Evolutionary conservation across 305 asterid genomes (phyloP).

Genomic region (Fraxinus nigra): DNA sequence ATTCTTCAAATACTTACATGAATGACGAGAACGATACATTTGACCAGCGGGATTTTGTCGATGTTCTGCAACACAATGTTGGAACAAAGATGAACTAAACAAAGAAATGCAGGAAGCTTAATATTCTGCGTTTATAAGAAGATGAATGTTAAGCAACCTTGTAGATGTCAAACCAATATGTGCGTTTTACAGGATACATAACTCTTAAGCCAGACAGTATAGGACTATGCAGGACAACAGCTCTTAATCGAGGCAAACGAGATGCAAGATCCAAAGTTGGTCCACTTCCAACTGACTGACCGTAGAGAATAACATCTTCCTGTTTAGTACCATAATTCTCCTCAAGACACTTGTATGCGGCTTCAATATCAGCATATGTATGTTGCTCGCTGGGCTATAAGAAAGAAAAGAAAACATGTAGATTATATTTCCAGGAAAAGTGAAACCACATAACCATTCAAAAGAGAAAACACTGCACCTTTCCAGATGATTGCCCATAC

Average conservation of each 20-base stretch:
- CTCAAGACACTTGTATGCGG: constrained; percentile 89
- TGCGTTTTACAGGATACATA: constrained; percentile 77
- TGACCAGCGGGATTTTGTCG: constrained; percentile 80
- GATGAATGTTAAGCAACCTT: constrained; percentile 41
- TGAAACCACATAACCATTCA: constrained; percentile 5
- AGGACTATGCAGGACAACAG: constrained; percentile 86
- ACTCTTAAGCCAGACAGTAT: constrained; percentile 88
- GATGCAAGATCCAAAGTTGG: constrained; percentile 85
- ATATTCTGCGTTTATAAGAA: not conserved
- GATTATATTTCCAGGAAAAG: constrained; percentile 2
- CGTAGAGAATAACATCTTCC: constrained; percentile 78
- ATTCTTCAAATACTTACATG: constrained; percentile 57
- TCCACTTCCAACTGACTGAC: constrained; percentile 96
- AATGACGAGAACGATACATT: constrained; percentile 75
- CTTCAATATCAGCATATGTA: constrained; percentile 92
- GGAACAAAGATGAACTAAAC: constrained; percentile 10
- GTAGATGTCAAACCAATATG: constrained; percentile 93
- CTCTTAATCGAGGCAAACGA: constrained; percentile 73
- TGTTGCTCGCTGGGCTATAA: constrained; percentile 86
- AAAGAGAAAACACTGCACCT: constrained; percentile 44
- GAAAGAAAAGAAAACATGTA: constrained; percentile 12
- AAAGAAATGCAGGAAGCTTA: not conserved
- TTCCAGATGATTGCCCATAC: constrained; percentile 91
- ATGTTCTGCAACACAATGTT: constrained; percentile 66
- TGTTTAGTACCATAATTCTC: constrained; percentile 88